Base-by-base conservation (phyloP, 1,284 basidiomycete species). In the Bjerkandera adusta region DNA sequence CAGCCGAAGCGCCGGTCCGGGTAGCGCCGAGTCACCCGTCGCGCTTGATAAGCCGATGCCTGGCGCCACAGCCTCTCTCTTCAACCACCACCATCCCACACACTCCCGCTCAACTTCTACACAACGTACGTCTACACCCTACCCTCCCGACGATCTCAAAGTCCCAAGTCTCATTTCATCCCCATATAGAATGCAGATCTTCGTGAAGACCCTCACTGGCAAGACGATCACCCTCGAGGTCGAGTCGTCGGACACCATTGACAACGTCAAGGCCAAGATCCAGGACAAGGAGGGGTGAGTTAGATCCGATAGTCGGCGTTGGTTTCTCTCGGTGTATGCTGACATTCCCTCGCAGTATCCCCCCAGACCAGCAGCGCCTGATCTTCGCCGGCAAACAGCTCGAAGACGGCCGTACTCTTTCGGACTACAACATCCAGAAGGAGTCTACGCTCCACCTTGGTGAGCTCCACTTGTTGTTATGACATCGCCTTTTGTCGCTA, bases 171-270 rank as follows among this genome's bases (percentile, higher is more conserved):
- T n/a, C n/a, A n/a, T n/a, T n/a, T n/a, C n/a, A n/a, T n/a, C n/a
- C 7, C 22, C 12, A 10, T 27, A 6, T 43, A 61, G 55, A 48
- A 62, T 62, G 60, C 60, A 61, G 55, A 62, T 62, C 52, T 62
- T 62, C 41, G 60, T 62, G 48, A 62, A 62, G 60, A 62, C 59
- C 36, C 55, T 61, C 33, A 62, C 60, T 37, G 58, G 60, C 47
- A 60, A 62, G 58, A 61, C 60, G 50, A 60, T 60, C 56, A 61
- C 58, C 41, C 54, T 60, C 43, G 58, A 60, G 57, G 58, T 60
- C 34, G 58, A 60, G 49, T 58, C 58, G 36, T 60, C 58, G 16
- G 58, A 60, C 45, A 57, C 57, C 35, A 60, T 60, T 47, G 58
- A 60, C 52, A 58, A 58, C 43, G 58, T 60, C 39, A 60, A 60